Conservation (phyloP, 73 alveolate genomes). For the Tetrahymena elliotti region DNA sequence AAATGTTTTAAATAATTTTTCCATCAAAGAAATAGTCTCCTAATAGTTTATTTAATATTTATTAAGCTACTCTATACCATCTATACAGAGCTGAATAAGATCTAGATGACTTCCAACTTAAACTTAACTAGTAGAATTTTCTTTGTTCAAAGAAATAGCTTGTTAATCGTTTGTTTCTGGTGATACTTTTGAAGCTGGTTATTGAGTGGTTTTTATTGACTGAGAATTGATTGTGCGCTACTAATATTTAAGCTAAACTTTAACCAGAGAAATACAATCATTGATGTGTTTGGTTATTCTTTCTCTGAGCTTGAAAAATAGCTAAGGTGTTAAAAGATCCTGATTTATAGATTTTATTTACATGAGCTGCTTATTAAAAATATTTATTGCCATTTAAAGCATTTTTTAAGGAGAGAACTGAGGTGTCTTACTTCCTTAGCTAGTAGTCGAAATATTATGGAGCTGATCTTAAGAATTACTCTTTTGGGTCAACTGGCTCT, state of each 20-base stretch:
- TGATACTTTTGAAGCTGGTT: background rate
- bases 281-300: background rate
- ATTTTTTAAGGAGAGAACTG: background rate
- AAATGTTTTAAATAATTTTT: background rate
- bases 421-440: background rate
- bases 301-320: background rate
- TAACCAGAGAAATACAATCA: background rate
- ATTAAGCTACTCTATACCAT: background rate
- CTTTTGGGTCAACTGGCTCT: background rate
- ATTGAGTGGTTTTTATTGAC: background rate
- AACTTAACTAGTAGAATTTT: background rate
- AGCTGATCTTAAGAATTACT: background rate
- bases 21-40: background rate
- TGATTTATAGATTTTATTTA: background rate
- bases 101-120: background rate
- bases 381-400: background rate
- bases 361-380: background rate
- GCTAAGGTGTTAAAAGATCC: background rate
- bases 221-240: background rate
- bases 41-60: background rate
- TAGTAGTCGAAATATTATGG: background rate
- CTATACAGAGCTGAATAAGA: background rate
- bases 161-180: too few relatives aligned
- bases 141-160: background rate
- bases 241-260: background rate